phyloP scores from a whole-genome alignment of 352 stramenopile genomes.

The Globisporangium carolinianum region DNA sequence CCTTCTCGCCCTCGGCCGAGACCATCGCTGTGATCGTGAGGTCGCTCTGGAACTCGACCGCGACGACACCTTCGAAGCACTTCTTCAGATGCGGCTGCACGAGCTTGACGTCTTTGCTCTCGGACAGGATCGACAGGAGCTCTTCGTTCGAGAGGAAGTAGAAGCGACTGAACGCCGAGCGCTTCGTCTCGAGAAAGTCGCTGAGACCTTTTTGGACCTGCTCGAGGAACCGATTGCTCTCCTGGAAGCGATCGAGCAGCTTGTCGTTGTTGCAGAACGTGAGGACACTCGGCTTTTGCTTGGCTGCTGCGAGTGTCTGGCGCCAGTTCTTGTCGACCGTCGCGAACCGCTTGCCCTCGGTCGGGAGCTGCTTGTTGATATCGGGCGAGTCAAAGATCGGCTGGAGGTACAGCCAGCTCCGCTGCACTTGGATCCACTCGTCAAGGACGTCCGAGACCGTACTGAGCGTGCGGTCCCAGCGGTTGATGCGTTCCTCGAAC shows the following conservation, averaged over 20 bases:
- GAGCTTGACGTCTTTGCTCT: conserved; percentile 93
- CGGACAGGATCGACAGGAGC: conserved; percentile 91
- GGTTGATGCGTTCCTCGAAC: conserved; percentile 91
- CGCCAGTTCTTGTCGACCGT: conserved; percentile 95
- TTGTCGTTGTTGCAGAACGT: conserved; percentile 92
- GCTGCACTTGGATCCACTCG: conserved; percentile 92
- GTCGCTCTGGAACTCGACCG: conserved; percentile 89
- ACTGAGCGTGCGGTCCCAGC: conserved; percentile 87
- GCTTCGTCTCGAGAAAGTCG: conserved; percentile 94
- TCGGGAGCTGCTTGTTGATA: conserved; percentile 95
- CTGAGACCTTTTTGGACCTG: conserved; percentile 93
- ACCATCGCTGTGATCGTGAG: conserved; percentile 90
- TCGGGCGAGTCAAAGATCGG: conserved; percentile 94
- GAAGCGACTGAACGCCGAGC: conserved; percentile 89
- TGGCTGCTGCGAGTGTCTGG: conserved; percentile 80
- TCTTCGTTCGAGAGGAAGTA: conserved; percentile 96
- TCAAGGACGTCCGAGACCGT: conserved; percentile 91
- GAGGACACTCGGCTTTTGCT: conserved; percentile 80
- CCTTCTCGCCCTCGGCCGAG: conserved; percentile 86
- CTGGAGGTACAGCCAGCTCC: conserved; percentile 94
- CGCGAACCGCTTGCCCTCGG: conserved; percentile 91
- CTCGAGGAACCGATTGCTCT: conserved; percentile 93
- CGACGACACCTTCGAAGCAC: conserved; percentile 94
- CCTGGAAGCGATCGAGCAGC: conserved; percentile 88
- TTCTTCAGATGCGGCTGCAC: conserved; percentile 94